Percentiles rank a stretch among this genome's conserved stretches.
Evolutionary conservation across 2,329 filamentous ascomycete genomes (phyloP).

Genomic region (Aspergillus unguis): DNA sequence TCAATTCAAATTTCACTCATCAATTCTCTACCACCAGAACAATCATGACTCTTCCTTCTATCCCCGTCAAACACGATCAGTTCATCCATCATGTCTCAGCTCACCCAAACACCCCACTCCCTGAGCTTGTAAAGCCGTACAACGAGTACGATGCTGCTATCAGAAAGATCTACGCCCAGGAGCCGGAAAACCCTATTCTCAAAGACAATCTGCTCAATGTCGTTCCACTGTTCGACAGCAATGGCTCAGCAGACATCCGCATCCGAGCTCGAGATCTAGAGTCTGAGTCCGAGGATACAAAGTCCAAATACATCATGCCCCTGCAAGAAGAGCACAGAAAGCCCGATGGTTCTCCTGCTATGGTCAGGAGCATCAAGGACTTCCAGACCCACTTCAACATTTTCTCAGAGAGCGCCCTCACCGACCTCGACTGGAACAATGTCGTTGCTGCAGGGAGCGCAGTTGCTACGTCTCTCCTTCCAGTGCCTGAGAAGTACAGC

Average conservation of each 20-base stretch:
- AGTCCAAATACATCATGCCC: conserved; percentile 35
- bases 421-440: conserved; percentile 76
- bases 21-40: not conserved
- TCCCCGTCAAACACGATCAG: conserved; percentile 22
- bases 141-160: conserved; percentile 36
- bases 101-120: conserved; percentile 25
- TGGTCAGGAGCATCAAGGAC: conserved; percentile 63
- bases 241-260: conserved; percentile 23
- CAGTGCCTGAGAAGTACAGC: conserved; percentile 62
- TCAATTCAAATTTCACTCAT: not conserved
- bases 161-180: conserved; percentile 39
- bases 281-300: conserved; percentile 27
- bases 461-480: conserved; percentile 73
- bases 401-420: conserved; percentile 75
- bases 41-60: not conserved
- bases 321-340: conserved; percentile 55
- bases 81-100: conserved; percentile 27
- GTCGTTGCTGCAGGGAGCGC: conserved; percentile 78
- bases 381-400: conserved; percentile 77
- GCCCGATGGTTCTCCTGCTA: conserved; percentile 60
- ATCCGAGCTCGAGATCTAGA: conserved; percentile 33
- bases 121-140: conserved; percentile 33
- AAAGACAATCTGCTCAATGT: conserved; percentile 32
- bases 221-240: conserved; percentile 32
- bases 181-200: conserved; percentile 30